Base-by-base conservation (phyloP, 441 rosid genomes). In the Dalechampia spathulata region DNA sequence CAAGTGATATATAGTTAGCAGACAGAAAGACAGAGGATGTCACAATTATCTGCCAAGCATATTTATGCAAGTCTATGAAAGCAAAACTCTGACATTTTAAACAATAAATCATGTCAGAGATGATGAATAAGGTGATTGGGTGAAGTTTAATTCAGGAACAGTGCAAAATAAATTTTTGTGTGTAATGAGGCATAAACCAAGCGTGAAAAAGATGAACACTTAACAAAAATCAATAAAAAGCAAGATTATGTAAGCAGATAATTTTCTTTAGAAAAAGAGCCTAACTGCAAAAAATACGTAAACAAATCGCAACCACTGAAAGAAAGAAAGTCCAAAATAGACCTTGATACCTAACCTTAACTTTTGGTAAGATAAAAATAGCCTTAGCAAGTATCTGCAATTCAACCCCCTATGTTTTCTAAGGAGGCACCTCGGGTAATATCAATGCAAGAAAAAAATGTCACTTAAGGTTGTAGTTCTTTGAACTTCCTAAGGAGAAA, bases 1-100 rank as follows among this genome's bases (percentile, higher is more conserved):
- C 73, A 47, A 30, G 34, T 37, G 28, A 45, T 46, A 45, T 17
- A 36, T 32, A 48, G 25, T 23, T n/a, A 57, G 23, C 43, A 45
- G 21, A 36, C 30, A 22, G 34, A 30, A 30, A 4, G 8, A 19
- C 8, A n/a, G 10, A 21, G 19, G 19, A 0, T 10, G 12, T 11
- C 5, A 20, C 14, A 20, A 36, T 32, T 17, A 17, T 28, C 19
- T 14, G 1, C 39, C 20, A 16, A 12, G 27, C 40, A 27, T 41
- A 14, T 42, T 15, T 5, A n/a, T n/a, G n/a, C n/a, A n/a, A n/a
- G n/a, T n/a, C n/a, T n/a, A n/a, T n/a, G n/a, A n/a, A n/a, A n/a
- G n/a, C n/a, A n/a, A n/a, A n/a, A n/a, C n/a, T n/a, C n/a, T n/a
- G n/a, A n/a, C n/a, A 23, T 12, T 40, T 40, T 25, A 9, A 54